phyloP scores from a whole-genome alignment of 768 basidiomycete species.

The Trametes punicea region DNA sequence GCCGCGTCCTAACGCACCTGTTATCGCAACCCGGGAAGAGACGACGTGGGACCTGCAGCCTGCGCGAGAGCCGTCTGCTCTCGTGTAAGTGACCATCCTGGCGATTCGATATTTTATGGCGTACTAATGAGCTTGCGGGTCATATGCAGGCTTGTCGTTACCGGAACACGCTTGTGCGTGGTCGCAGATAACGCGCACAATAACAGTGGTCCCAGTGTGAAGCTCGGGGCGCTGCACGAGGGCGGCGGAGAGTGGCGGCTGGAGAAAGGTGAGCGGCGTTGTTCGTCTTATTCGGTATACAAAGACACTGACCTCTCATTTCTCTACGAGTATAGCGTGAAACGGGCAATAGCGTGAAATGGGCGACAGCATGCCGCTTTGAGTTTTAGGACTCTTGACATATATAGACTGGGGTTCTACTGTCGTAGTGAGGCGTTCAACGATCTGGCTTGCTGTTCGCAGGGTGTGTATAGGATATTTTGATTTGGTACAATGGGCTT shows the following conservation, averaged over 20 bases:
- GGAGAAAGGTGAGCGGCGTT: constrained; percentile 17
- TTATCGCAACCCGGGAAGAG: constrained; percentile 38
- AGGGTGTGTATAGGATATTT: too few species aligned
- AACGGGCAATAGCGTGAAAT: too few species aligned
- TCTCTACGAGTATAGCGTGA: too few species aligned
- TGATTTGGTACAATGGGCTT: too few species aligned
- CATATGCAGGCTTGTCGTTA: not conserved
- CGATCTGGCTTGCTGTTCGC: too few species aligned
- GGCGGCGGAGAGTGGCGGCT: constrained; percentile 13
- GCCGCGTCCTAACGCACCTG: constrained; percentile 19
- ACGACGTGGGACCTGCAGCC: constrained; percentile 50
- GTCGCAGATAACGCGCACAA: not conserved
- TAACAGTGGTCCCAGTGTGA: not conserved
- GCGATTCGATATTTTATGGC: too few species aligned
- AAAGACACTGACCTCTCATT: too few species aligned
- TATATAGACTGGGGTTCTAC: too few species aligned
- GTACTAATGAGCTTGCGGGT: too few species aligned
- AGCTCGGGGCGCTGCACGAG: constrained; percentile 4
- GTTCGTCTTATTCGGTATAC: not conserved
- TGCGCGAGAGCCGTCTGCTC: constrained; percentile 35
- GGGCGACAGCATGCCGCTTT: too few species aligned
- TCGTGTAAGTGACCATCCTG: constrained; percentile 37
- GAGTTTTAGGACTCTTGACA: too few species aligned
- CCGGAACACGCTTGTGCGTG: not conserved
- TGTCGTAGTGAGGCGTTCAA: too few species aligned